These are phyloP conservation scores for Rhodotorula glutinis DNA, from an alignment of 1,284 basidiomycete genomes.

Conservation along the genomic window DNA sequence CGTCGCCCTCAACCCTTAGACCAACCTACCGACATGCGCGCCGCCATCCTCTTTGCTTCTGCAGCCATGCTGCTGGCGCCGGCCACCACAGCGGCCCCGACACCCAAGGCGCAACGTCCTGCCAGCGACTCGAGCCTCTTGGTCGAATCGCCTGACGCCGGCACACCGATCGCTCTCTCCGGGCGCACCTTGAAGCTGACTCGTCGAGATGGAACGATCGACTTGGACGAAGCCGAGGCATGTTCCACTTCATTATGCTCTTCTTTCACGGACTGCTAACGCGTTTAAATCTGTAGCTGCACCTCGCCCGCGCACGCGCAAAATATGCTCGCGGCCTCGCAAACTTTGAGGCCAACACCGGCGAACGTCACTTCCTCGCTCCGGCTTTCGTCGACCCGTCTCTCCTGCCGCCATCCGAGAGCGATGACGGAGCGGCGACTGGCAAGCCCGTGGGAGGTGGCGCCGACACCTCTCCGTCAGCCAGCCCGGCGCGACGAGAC, in stretches of 20 bases:
- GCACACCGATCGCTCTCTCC: background rate
- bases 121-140: background rate
- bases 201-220: slow-evolving; percentile 33
- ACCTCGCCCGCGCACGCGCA: slow-evolving; percentile 37
- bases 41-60: background rate
- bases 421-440: background rate
- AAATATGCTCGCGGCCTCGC: slow-evolving; percentile 39
- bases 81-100: background rate
- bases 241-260: slow-evolving; percentile 7
- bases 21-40: background rate
- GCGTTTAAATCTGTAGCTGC: slow-evolving; percentile 2
- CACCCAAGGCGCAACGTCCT: background rate
- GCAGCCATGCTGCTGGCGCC: background rate
- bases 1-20: too few relatives aligned
- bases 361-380: slow-evolving; percentile 32
- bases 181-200: background rate
- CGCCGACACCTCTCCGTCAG: background rate
- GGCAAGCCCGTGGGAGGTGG: too few relatives aligned
- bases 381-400: slow-evolving; percentile 18
- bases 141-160: background rate
- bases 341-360: slow-evolving; percentile 37
- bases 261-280: background rate
- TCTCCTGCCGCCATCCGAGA: background rate
- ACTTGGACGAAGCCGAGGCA: slow-evolving; percentile 33
- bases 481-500: slow-evolving; percentile 1